phyloP scores from a whole-genome alignment of 768 basidiomycete genomes.

The Xanthoconium purpureum region DNA sequence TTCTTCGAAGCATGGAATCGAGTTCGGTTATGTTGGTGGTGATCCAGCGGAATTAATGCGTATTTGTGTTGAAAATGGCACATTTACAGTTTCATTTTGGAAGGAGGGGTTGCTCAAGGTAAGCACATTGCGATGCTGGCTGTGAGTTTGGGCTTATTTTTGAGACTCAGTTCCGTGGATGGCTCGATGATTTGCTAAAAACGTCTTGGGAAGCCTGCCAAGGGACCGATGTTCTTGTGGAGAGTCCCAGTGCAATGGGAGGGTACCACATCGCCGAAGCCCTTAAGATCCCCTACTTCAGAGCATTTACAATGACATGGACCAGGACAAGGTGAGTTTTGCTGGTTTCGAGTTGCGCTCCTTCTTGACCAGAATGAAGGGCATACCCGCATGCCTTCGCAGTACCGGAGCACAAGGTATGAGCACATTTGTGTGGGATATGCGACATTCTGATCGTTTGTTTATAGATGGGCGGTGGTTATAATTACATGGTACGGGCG shows the following conservation, averaged over 20 bases:
- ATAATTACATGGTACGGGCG: slow-evolving; percentile 89
- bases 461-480: slow-evolving; percentile 85
- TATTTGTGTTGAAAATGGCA: slow-evolving; percentile 97
- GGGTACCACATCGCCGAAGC: slow-evolving; percentile 98
- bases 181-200: slow-evolving; percentile 93
- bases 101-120: slow-evolving; percentile 89
- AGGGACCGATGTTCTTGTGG: slow-evolving; percentile 87
- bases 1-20: slow-evolving; percentile 79
- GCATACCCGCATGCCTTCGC: slow-evolving; percentile 98
- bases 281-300: slow-evolving; percentile 87
- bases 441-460: slow-evolving; percentile 15
- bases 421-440: slow-evolving; percentile 9
- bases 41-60: slow-evolving; percentile 98
- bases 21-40: slow-evolving; percentile 90
- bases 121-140: slow-evolving; percentile 4
- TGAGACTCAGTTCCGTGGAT: slow-evolving; percentile 79
- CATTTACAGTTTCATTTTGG: slow-evolving; percentile 92
- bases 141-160: slow-evolving; percentile 1
- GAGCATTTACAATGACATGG: slow-evolving; percentile 99
- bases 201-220: slow-evolving; percentile 98
- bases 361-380: slow-evolving; percentile 35
- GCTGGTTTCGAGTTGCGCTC: background rate
- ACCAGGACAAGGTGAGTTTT: slow-evolving; percentile 70
- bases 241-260: slow-evolving; percentile 96
- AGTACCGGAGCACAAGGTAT: slow-evolving; percentile 90